Conservation (phyloP, 257 asterid genomes). For the Hygrophila difformis region DNA sequence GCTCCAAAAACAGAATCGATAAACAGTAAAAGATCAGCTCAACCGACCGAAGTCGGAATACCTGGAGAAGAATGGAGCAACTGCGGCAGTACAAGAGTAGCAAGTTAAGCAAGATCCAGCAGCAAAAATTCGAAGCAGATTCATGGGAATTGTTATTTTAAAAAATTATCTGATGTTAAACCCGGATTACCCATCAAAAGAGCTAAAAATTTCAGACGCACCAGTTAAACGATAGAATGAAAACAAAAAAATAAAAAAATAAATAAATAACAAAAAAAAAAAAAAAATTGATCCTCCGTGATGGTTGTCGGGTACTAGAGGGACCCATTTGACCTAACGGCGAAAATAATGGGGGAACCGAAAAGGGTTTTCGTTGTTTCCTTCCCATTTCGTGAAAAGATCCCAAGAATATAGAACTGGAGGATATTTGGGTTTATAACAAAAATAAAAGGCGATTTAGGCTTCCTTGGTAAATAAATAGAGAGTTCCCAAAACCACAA, state of each 20-base stretch:
- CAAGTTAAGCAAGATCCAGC: slow-evolving; percentile 36
- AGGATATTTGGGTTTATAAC: no score
- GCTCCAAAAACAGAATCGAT: slow-evolving; percentile 2
- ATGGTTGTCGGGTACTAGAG: slow-evolving; percentile 17
- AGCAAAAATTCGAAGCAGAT: slow-evolving; percentile 16
- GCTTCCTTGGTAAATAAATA: no score
- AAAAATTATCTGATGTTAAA: slow-evolving; percentile 8
- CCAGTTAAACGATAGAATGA: slow-evolving; percentile 13
- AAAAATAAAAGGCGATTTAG: no score
- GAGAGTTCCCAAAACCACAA: no score
- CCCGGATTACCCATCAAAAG: slow-evolving; percentile 10
- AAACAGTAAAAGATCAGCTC: slow-evolving; percentile 10
- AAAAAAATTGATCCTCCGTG: neutral
- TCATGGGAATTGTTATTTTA: neutral
- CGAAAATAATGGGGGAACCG: no score
- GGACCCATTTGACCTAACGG: slow-evolving; percentile 5
- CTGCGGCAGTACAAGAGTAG: slow-evolving; percentile 22
- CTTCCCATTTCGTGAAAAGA: neutral
- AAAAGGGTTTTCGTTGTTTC: neutral
- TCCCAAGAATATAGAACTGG: neutral
- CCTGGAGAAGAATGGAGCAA: slow-evolving; percentile 10
- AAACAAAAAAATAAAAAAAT: no score
- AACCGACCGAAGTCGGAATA: slow-evolving; percentile 15
- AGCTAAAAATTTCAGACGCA: slow-evolving; percentile 7
- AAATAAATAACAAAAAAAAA: no score